Conservation (phyloP, 805 yeast species). For the Nakazawaea pomicola region DNA sequence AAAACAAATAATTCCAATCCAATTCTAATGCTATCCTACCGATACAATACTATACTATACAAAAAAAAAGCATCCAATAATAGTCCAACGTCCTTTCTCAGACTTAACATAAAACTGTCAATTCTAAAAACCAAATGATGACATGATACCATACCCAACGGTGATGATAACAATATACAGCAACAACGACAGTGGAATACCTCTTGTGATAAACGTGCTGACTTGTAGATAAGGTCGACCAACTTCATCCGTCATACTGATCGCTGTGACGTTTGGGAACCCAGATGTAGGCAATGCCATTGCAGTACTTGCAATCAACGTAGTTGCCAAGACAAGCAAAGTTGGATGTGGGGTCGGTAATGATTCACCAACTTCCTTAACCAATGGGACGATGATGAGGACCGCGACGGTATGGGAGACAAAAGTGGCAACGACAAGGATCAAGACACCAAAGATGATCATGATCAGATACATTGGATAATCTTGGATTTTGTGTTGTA, state of each 20-base stretch:
- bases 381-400: constrained; percentile 45
- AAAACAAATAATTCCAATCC: too few species aligned
- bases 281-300: constrained; percentile 56
- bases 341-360: constrained; percentile 42
- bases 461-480: constrained; percentile 40
- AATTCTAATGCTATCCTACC: too few species aligned
- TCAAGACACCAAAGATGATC: constrained; percentile 43
- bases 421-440: constrained; percentile 48
- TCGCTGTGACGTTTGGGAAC: constrained; percentile 54
- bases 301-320: constrained; percentile 48
- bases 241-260: constrained; percentile 49
- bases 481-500: constrained; percentile 35
- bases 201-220: constrained; percentile 44
- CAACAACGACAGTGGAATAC: constrained; percentile 45
- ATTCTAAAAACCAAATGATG: constrained; percentile 23
- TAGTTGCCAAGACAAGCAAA: constrained; percentile 43
- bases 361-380: constrained; percentile 41
- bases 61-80: too few species aligned
- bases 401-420: constrained; percentile 55
- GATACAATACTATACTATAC: too few species aligned
- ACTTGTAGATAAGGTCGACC: constrained; percentile 47
- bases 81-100: too few species aligned
- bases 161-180: constrained; percentile 39
- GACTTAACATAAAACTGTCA: too few species aligned
- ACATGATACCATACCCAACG: constrained; percentile 46